Evolutionary conservation across 345 rosid genomes (phyloP), one percentile per base, ranked within the genome.

Genomic region (Aethionema arabicum): DNA sequence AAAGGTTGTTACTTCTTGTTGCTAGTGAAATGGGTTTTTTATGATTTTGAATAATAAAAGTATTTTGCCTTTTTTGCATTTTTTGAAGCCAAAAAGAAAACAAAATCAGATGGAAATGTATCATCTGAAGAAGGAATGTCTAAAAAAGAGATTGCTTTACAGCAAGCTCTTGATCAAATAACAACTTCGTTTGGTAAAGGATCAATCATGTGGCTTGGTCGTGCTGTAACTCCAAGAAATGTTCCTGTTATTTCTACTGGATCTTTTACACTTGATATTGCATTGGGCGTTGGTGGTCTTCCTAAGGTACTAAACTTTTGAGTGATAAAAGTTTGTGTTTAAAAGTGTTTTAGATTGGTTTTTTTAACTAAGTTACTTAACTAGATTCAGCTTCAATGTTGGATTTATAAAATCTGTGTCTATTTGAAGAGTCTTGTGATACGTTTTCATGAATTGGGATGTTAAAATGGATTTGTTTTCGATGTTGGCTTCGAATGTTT

Each of bases 161-260:
- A 95, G 52, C 91, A 83, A 52, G 99, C 98, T 14, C 60, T 95
- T 64, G 96, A 88, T 74, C 96, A 90, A 74, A 90, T 95, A 12
- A 88, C 92, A 1, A 79, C 78, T 33, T 53, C 88, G 2, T 90
- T 82, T 67, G 97, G 98, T 36, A 90, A 90, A 78, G 99, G 97
- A 3, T 76, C 98, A 1, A 86, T 90, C 9, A 90, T 90, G 96
- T 93, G 95, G 90, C 87, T 88, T 12, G 97, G 96, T 52, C 83
- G 87, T 32, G 84, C 91, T 32, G 68, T 59, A 41, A 56, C 88
- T 61, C 82, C 86, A 29, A 77, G 77, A 73, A 67, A 86, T 63
- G 86, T 88, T 51, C 96, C 98, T 0, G 96, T 90, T 45, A 69
- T 85, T 61, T 90, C 99, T 38, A 88, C 98, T 0, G 99, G 99